Evolutionary conservation across 225 moss, liverwort and hornwort genomes (phyloP).

Genomic region (Bryum argenteum): DNA sequence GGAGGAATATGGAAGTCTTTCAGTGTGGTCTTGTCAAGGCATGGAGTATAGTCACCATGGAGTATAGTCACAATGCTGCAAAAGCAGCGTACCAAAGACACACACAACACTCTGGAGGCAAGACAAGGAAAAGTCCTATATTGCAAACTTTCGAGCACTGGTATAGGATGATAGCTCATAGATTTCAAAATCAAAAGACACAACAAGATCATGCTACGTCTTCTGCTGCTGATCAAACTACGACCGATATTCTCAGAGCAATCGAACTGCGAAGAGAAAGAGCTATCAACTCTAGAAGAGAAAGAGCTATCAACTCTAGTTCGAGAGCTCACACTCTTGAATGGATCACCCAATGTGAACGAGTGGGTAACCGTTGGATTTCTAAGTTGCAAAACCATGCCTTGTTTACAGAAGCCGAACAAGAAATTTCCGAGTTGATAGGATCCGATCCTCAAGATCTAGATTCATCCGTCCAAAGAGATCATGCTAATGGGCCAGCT

Average conservation of each 20-base stretch:
- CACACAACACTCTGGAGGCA: not conserved
- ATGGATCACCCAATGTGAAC: not conserved
- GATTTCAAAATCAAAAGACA: not conserved
- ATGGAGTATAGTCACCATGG: not conserved
- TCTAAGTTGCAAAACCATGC: not conserved
- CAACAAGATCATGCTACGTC: not conserved
- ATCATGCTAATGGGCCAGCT: too few species aligned
- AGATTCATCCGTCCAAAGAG: too few species aligned
- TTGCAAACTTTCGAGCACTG: not conserved
- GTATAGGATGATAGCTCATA: not conserved
- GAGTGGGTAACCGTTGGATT: not conserved
- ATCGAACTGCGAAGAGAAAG: not conserved
- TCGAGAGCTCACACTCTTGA: not conserved
- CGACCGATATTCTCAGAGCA: not conserved
- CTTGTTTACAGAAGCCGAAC: too few species aligned
- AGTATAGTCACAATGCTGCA: not conserved
- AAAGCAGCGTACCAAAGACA: not conserved
- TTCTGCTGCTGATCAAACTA: not conserved
- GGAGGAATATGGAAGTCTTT: not conserved
- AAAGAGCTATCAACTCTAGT: not conserved
- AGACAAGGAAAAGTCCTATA: not conserved
- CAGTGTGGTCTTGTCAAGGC: too few species aligned
- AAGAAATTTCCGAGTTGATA: too few species aligned
- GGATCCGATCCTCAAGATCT: too few species aligned
- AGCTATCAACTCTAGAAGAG: not conserved